Evolutionary conservation across 2,329 filamentous ascomycete species (phyloP).

Genomic region (Aspergillus sp.): DNA sequence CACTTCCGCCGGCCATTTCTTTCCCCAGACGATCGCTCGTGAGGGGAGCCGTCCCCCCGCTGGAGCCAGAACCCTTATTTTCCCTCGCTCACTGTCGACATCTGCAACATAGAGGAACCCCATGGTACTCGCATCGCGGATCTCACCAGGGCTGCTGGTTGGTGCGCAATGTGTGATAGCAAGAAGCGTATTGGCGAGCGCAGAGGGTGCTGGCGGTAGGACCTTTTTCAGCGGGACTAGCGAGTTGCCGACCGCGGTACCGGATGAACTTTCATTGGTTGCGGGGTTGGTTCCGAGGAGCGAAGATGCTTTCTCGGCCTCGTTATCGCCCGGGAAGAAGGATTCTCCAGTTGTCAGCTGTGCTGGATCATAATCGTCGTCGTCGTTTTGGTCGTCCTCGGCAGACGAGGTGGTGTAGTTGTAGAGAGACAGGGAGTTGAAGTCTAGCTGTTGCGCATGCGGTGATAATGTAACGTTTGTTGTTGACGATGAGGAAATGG

Average conservation of each 20-base stretch:
- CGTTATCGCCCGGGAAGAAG: slow-evolving; percentile 34
- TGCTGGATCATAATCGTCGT: slow-evolving; percentile 44
- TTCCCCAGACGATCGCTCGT: slow-evolving; percentile 76
- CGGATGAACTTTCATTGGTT: slow-evolving; percentile 13
- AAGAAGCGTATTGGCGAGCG: slow-evolving; percentile 76
- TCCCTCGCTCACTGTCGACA: slow-evolving; percentile 80
- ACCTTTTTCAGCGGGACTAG: slow-evolving; percentile 57
- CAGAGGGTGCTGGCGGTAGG: slow-evolving; percentile 57
- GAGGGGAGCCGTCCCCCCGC: slow-evolving; percentile 78
- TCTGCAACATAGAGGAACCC: slow-evolving; percentile 92
- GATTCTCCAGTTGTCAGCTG: slow-evolving; percentile 32
- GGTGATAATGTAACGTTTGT: slow-evolving; percentile 75
- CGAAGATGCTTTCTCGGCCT: slow-evolving; percentile 23
- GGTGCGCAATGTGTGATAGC: slow-evolving; percentile 78
- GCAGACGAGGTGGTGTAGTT: slow-evolving; percentile 60
- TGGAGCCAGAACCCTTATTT: slow-evolving; percentile 78
- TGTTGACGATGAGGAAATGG: slow-evolving; percentile 34
- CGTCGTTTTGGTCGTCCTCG: slow-evolving; percentile 46
- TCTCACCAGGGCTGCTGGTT: slow-evolving; percentile 67
- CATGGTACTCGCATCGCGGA: slow-evolving; percentile 80
- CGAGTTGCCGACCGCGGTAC: slow-evolving; percentile 20
- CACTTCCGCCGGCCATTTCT: slow-evolving; percentile 78
- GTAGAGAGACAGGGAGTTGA: slow-evolving; percentile 72
- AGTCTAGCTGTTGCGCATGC: slow-evolving; percentile 81
- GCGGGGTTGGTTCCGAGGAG: slow-evolving; percentile 25